phyloP scores from a whole-genome alignment of 345 rosid genomes.

The Lepidium aucheri region DNA sequence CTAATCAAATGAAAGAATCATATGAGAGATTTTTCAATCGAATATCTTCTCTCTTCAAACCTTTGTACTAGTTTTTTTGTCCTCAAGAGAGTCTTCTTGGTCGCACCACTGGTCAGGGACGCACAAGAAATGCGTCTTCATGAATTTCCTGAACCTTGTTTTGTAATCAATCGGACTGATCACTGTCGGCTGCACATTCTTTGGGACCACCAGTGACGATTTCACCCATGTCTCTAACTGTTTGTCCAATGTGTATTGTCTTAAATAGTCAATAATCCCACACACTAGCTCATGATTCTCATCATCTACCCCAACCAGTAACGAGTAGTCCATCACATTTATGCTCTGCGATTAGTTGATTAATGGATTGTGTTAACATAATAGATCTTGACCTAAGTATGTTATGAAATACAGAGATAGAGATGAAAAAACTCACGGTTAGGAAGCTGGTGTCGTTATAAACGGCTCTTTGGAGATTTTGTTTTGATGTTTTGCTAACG shows the following conservation, averaged over 20 bases:
- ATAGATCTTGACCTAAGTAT: neutral
- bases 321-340: slow-evolving; percentile 96
- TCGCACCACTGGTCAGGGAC: slow-evolving; percentile 92
- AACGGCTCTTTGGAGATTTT: slow-evolving; percentile 67
- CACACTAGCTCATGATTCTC: slow-evolving; percentile 70
- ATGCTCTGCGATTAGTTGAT: slow-evolving; percentile 45
- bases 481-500: slow-evolving; percentile 71
- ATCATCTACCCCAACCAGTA: slow-evolving; percentile 80
- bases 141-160: slow-evolving; percentile 87
- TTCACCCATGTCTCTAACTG: slow-evolving; percentile 97
- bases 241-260: slow-evolving; percentile 99
- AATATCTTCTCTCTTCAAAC: neutral
- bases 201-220: slow-evolving; percentile 79
- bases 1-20: slow-evolving; percentile 23
- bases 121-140: slow-evolving; percentile 73
- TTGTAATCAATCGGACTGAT: slow-evolving; percentile 91
- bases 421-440: slow-evolving; percentile 45
- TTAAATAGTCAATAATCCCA: slow-evolving; percentile 91
- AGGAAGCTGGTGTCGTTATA: slow-evolving; percentile 95
- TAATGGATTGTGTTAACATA: neutral
- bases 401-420: neutral
- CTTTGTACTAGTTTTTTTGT: neutral
- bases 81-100: neutral
- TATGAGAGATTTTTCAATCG: neutral
- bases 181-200: slow-evolving; percentile 73